phyloP scores from a whole-genome alignment of 768 basidiomycete genomes.

The Mycena leptocephala region DNA sequence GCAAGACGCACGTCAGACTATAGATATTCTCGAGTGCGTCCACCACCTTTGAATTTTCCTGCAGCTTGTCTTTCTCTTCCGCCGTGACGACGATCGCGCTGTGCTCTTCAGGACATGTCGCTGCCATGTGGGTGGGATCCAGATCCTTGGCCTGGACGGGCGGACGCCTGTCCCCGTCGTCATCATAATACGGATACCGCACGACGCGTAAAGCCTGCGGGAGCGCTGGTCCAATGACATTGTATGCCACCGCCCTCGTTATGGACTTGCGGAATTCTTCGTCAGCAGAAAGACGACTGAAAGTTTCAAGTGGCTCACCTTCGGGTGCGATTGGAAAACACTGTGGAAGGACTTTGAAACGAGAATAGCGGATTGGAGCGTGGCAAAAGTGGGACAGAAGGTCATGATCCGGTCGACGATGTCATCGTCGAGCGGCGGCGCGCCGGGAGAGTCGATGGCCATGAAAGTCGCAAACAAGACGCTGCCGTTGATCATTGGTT shows the following conservation, averaged over 20 bases:
- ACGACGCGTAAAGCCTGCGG: constrained; percentile 42
- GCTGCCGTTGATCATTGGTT: no score
- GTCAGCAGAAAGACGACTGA: neutral
- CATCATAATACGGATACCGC: constrained; percentile 12
- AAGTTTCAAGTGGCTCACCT: neutral
- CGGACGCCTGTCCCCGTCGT: no score
- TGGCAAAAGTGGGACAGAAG: constrained; percentile 36
- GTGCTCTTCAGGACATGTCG: constrained; percentile 10
- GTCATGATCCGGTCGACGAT: constrained; percentile 43
- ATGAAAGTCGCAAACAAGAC: no score
- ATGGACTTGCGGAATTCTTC: neutral
- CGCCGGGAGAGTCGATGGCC: neutral
- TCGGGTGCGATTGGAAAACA: constrained; percentile 40
- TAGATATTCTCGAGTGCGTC: constrained; percentile 39
- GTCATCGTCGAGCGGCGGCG: constrained; percentile 42
- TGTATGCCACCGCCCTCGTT: constrained; percentile 40
- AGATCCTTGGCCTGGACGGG: neutral
- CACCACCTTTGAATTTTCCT: constrained; percentile 24
- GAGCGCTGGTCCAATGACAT: constrained; percentile 44
- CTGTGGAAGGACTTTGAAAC: constrained; percentile 40
- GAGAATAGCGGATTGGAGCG: constrained; percentile 35
- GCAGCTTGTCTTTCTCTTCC: constrained; percentile 14
- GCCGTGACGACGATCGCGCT: neutral
- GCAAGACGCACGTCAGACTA: constrained; percentile 40
- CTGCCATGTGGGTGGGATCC: neutral